Evolutionary conservation across 805 yeast species (phyloP).

Genomic region (Diddensiella transvaalensis): DNA sequence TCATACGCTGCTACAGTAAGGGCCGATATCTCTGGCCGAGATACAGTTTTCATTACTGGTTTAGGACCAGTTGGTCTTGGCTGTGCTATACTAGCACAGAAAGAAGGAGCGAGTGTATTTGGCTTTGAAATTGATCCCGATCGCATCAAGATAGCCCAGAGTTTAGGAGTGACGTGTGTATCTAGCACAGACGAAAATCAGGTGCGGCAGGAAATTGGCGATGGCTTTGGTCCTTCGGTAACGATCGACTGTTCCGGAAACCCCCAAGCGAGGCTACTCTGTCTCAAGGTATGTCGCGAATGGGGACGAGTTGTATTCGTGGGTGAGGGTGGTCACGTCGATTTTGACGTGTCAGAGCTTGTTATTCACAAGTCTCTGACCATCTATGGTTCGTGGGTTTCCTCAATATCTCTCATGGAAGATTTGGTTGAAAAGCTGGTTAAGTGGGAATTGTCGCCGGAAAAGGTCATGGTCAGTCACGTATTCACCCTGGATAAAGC

Average conservation of each 20-base stretch:
- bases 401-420: constrained; percentile 16
- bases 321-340: constrained; percentile 16
- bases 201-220: constrained; percentile 10
- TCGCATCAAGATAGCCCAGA: constrained; percentile 8
- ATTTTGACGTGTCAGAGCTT: constrained; percentile 16
- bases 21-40: constrained; percentile 18
- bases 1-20: constrained; percentile 17
- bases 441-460: constrained; percentile 17
- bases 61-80: constrained; percentile 19
- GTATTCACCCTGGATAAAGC: constrained; percentile 13
- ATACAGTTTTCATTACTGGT: constrained; percentile 16
- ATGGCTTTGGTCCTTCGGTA: constrained; percentile 15
- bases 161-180: constrained; percentile 11
- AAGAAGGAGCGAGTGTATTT: constrained; percentile 16
- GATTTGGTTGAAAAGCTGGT: constrained; percentile 18
- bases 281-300: constrained; percentile 16
- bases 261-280: constrained; percentile 9
- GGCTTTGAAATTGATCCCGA: constrained; percentile 14
- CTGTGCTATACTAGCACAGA: constrained; percentile 14
- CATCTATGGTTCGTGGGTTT: constrained; percentile 18
- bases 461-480: constrained; percentile 14
- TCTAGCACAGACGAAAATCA: constrained; percentile 4
- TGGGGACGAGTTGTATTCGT: constrained; percentile 19
- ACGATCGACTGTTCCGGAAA: constrained; percentile 17
- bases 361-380: constrained; percentile 16